Evolutionary conservation across 805 yeast species (phyloP).

Genomic region (Lipomyces chichibuensis): DNA sequence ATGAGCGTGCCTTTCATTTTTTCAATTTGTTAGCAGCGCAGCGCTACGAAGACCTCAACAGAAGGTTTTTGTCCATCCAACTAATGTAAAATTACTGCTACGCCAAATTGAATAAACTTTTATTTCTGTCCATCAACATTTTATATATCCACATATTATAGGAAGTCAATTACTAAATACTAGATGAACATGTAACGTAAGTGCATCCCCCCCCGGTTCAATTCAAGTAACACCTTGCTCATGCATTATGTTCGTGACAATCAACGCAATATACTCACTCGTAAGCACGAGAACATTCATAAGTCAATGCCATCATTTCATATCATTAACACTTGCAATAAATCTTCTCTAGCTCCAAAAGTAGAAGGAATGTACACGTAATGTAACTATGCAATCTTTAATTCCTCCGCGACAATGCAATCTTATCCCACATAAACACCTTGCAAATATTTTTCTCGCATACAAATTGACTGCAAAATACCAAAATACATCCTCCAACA

Average conservation of each 20-base stretch:
- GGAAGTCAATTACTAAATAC: not conserved
- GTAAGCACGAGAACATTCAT: no score
- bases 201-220: not conserved
- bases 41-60: no score
- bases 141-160: no score
- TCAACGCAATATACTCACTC: no score
- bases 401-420: conserved; percentile 1
- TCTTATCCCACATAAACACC: not conserved
- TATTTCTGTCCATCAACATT: no score
- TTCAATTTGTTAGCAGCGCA: not conserved
- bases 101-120: no score
- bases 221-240: not conserved
- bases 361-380: no score
- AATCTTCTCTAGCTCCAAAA: no score
- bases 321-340: not conserved
- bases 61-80: not conserved
- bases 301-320: not conserved
- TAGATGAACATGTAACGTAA: not conserved
- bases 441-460: not conserved
- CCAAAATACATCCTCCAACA: not conserved
- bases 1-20: not conserved
- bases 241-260: no score
- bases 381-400: not conserved
- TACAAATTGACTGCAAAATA: not conserved
- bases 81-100: no score